Evolutionary conservation across 192 early-diverging fungal species (phyloP).

Genomic region (Lunasporangiospora selenospora): DNA sequence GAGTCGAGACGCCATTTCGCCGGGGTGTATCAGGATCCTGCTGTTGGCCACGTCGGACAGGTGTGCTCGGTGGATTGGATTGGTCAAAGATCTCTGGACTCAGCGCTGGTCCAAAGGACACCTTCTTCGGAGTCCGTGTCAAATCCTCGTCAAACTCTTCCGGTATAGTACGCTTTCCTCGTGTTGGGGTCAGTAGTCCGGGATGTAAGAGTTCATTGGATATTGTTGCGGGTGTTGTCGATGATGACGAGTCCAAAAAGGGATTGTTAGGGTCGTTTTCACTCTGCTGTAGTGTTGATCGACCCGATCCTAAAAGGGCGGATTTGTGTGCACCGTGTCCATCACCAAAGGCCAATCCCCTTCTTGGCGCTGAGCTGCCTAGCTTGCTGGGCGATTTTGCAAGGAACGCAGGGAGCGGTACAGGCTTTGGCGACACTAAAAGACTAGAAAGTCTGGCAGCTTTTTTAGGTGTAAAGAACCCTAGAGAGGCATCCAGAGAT

Average conservation of each 20-base stretch:
- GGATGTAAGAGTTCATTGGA: too few relatives aligned
- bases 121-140: slow-evolving; percentile 37
- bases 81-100: slow-evolving; percentile 67
- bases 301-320: too few relatives aligned
- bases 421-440: slow-evolving; percentile 38
- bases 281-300: too few relatives aligned
- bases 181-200: slow-evolving; percentile 13
- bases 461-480: slow-evolving; percentile 35
- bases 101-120: slow-evolving; percentile 63
- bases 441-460: slow-evolving; percentile 35
- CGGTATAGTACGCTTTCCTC: slow-evolving; percentile 10
- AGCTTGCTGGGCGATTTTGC: slow-evolving; percentile 7
- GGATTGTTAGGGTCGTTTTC: too few relatives aligned
- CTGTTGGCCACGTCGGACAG: slow-evolving; percentile 56
- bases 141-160: slow-evolving; percentile 2
- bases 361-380: slow-evolving; percentile 9
- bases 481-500: slow-evolving; percentile 26
- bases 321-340: too few relatives aligned
- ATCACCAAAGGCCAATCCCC: not conserved
- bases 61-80: slow-evolving; percentile 59
- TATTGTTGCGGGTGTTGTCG: too few relatives aligned
- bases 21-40: slow-evolving; percentile 22
- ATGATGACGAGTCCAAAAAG: too few relatives aligned
- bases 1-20: slow-evolving; percentile 8
- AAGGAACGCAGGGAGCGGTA: slow-evolving; percentile 34